Base-by-base conservation (phyloP, 306 rosid genomes). In the Prunus mira region DNA sequence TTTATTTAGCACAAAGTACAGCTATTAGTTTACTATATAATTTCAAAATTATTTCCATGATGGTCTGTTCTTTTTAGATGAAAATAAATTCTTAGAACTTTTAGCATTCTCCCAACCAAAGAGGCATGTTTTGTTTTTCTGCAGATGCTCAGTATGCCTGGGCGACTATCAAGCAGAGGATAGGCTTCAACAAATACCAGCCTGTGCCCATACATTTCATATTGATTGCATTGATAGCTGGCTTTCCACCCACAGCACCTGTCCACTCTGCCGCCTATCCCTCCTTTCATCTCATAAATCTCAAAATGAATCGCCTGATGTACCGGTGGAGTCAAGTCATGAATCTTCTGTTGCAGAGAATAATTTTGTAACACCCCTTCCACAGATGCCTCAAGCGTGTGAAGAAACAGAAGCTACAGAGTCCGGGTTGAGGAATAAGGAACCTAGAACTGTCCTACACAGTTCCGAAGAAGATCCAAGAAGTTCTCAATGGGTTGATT, bases 251-350 rank as follows among this genome's bases (percentile, higher is more conserved):
- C 93, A 91, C 85, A 80, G 76, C 71, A 93, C 98, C 70, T 93
- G 98, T 65, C 98, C 98, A n/a, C 98, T 93, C 79, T 93, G 98
- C 78, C 98, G 98, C 79, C 78, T 88, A 65, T 88, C 93, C 6
- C 86, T 93, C 55, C 88, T 93, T 65, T 32, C 87, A 5, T 65
- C 84, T 41, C 76, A 84, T 18, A 88, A 85, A 69, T 84, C 88
- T 70, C 81, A 87, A 13, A 64, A 84, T 22, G 86, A 82, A 62
- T 71, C 75, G 18, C 78, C 82, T 1, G 32, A 77, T 76, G 24
- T 77, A 46, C 85, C 80, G 83, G 86, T 74, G 22, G 69, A 81
- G 58, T 28, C 69, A 18, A 69, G 75, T 45, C 72, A 58, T 66
- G 80, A 34, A 57, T 55, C 46, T 55, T 80, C 86, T 78, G 63